Conservation (phyloP, 2,329 filamentous ascomycete genomes). For the Colletotrichum abscissum region DNA sequence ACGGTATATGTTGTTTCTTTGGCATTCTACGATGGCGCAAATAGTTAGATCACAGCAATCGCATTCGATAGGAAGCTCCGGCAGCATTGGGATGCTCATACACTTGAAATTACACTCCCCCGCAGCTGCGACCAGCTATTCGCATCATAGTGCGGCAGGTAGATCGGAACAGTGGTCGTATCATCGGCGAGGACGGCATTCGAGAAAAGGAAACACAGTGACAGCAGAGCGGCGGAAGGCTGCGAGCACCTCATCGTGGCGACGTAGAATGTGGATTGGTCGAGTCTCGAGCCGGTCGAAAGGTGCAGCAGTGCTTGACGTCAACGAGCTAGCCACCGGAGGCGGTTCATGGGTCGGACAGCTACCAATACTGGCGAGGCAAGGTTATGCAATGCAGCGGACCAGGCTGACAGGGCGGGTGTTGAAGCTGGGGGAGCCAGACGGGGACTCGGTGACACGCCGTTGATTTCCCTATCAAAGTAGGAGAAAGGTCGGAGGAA, state of each 20-base stretch:
- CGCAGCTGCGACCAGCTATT: conserved; percentile 57
- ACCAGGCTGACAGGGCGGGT: conserved; percentile 10
- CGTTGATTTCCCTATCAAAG: neutral
- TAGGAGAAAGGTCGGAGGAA: conserved; percentile 7
- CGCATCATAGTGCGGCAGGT: conserved; percentile 54
- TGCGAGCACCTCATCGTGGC: conserved; percentile 30
- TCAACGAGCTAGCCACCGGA: conserved; percentile 4
- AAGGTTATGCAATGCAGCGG: conserved; percentile 12
- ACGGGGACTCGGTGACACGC: neutral
- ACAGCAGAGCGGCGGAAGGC: conserved; percentile 41
- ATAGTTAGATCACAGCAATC: conserved; percentile 10
- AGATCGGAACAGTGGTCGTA: conserved; percentile 56
- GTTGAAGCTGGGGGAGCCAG: conserved; percentile 12
- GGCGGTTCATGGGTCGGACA: conserved; percentile 15
- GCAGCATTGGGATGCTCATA: conserved; percentile 38
- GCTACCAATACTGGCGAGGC: neutral
- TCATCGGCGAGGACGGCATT: conserved; percentile 33
- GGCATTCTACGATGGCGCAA: conserved; percentile 45
- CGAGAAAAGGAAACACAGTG: conserved; percentile 36
- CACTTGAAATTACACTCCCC: conserved; percentile 57
- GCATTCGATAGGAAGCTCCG: neutral
- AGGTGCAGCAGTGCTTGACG: neutral
- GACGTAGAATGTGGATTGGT: neutral
- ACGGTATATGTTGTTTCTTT: conserved; percentile 59
- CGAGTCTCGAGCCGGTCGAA: neutral